These are phyloP conservation scores for Platanthera zijinensis DNA, from an alignment of 106 monocot species.

Conservation along the genomic window DNA sequence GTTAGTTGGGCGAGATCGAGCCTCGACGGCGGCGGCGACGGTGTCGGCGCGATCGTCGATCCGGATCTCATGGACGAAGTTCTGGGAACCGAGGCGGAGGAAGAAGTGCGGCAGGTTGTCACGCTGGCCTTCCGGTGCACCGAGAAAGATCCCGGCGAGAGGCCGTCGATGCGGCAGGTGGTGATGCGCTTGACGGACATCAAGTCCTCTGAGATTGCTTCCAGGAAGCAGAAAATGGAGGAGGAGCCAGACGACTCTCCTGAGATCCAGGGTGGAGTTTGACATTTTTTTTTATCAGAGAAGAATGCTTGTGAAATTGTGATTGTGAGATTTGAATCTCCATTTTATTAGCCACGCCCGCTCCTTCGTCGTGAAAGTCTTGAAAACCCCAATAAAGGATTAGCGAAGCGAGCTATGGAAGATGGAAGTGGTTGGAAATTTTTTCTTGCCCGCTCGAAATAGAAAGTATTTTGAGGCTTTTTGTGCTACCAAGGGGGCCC, in stretches of 20 bases:
- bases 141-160: constrained; percentile 21
- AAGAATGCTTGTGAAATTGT: no score
- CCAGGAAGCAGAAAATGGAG: neutral
- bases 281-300: no score
- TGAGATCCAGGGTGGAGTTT: neutral
- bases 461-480: no score
- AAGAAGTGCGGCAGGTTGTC: constrained; percentile 36
- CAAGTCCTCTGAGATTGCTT: constrained; percentile 15
- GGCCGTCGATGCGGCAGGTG: constrained; percentile 61
- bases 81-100: constrained; percentile 19
- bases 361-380: no score
- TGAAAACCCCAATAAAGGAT: no score
- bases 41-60: constrained; percentile 39
- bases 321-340: no score
- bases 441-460: no score
- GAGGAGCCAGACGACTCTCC: neutral
- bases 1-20: constrained; percentile 55
- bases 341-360: no score
- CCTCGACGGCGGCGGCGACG: constrained; percentile 11
- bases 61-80: constrained; percentile 36
- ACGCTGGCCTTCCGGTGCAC: constrained; percentile 53
- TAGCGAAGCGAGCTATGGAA: no score
- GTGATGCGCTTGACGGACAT: constrained; percentile 46
- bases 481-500: no score
- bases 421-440: no score